Evolutionary conservation across 345 rosid species (phyloP).

Genomic region (Aquilaria yunnanensis): DNA sequence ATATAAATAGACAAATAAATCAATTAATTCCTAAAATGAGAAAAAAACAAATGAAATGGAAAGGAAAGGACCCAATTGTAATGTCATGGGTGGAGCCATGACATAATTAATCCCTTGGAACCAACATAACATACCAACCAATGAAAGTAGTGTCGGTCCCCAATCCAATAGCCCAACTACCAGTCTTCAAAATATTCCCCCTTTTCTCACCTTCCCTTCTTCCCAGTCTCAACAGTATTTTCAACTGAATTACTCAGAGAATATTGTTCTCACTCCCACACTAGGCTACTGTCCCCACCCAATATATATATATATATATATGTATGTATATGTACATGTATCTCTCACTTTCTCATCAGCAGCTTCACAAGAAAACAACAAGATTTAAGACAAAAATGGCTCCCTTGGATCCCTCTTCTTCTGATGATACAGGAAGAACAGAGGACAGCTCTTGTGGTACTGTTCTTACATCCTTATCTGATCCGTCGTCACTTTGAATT

Average conservation of each 20-base stretch:
- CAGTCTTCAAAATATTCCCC: slow-evolving; percentile 8
- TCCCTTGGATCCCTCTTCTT: slow-evolving; percentile 17
- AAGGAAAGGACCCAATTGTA: too few species aligned
- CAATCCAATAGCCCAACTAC: slow-evolving; percentile 10
- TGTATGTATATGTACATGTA: not conserved
- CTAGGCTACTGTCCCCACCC: not conserved
- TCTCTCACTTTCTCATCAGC: not conserved
- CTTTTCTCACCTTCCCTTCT: slow-evolving; percentile 15
- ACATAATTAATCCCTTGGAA: too few species aligned
- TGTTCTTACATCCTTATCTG: not conserved
- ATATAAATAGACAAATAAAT: too few species aligned
- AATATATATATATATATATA: too few species aligned
- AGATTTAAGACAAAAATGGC: slow-evolving; percentile 13
- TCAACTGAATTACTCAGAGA: too few species aligned
- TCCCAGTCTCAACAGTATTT: too few species aligned
- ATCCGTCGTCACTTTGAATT: not conserved
- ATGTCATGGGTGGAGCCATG: too few species aligned
- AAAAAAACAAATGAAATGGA: too few species aligned
- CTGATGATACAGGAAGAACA: slow-evolving; percentile 13
- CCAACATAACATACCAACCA: too few species aligned
- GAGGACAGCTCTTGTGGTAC: not conserved
- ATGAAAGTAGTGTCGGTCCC: too few species aligned
- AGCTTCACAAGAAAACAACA: too few species aligned
- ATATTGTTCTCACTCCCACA: not conserved
- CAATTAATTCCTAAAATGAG: too few species aligned